Percentiles rank a stretch among this genome's conserved stretches.
phyloP scores from a whole-genome alignment of 2,329 filamentous ascomycete species.

The Trichoderma atrobrunneum region DNA sequence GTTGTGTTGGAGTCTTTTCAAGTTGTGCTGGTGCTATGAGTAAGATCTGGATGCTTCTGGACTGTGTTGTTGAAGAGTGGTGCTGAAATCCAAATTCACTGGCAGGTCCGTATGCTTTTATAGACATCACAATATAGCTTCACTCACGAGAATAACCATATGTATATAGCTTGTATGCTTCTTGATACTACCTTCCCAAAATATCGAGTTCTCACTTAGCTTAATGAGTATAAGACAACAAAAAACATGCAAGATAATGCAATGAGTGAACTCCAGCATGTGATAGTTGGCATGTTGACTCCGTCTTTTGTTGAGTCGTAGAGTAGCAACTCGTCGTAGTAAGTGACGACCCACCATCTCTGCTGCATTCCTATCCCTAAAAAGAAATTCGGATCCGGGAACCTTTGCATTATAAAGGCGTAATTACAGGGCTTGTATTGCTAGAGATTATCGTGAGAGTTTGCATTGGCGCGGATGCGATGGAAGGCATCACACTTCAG shows the following conservation, averaged over 20 bases:
- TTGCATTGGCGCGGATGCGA: background rate
- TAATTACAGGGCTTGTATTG: conserved; percentile 7
- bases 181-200: background rate
- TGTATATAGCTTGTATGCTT: background rate
- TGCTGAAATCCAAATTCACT: background rate
- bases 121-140: background rate
- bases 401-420: background rate
- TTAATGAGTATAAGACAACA: background rate
- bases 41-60: background rate
- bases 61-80: background rate
- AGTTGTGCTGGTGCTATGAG: background rate
- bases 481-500: background rate
- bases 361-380: background rate
- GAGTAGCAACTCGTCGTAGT: background rate
- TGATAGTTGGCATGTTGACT: background rate
- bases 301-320: background rate
- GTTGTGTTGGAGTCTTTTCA: background rate
- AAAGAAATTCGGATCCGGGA: background rate
- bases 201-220: background rate
- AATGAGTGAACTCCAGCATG: background rate
- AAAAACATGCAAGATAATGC: background rate
- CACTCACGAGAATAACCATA: background rate
- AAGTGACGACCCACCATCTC: background rate
- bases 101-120: background rate
- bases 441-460: background rate